Evolutionary conservation across 1,284 basidiomycete species (phyloP), one percentile per base, ranked within the genome.

Genomic region (Malassezia nana): DNA sequence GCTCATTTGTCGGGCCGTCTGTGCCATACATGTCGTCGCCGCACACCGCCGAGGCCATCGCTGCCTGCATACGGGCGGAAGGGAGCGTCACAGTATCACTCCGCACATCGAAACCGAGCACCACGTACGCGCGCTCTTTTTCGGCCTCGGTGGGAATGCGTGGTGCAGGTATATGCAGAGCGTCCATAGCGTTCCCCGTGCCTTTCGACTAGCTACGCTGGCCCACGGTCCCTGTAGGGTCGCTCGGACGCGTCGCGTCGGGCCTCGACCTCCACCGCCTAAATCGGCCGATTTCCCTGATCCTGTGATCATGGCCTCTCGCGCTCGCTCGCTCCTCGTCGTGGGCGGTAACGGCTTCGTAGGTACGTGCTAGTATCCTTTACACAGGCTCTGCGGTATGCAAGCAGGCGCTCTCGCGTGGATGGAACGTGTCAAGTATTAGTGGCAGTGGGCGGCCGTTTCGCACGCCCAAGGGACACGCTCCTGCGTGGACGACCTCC

Each of bases 321-420:
- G 35, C 15, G 18, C 35, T 18, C 35, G 24, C 42, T 18, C 31
- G 32, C 26, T 72, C 7, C 56, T 71, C 12, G 89, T 95, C 28
- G 82, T 94, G 1, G 91, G 91, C 16, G 90, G 90, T 28, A 94
- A 94, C 75, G 90, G 91, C 12, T 95, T 92, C 77, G 82, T 95
- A 62, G 90, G 89, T 86, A 63, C 57, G 78, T 50, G 9, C n/a
- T 9, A 12, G 28, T 13, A 7, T 24, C 35, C 2, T 16, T 31
- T 12, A 30, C 28, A 48, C 60, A 92, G 91, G 92, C 52, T 94
- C 91, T 22, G 85, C 90, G 6, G 82, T 96, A 32, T 94, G 89
- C 77, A 86, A 83, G 72, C 81, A 83, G 15, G 91, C 89, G 8
- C 78, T 95, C 16, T 79, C 83, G 20, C 82, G 82, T 52, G 90